phyloP scores from a whole-genome alignment of 495 filamentous ascomycete species.

The Trichoderma parareesei region DNA sequence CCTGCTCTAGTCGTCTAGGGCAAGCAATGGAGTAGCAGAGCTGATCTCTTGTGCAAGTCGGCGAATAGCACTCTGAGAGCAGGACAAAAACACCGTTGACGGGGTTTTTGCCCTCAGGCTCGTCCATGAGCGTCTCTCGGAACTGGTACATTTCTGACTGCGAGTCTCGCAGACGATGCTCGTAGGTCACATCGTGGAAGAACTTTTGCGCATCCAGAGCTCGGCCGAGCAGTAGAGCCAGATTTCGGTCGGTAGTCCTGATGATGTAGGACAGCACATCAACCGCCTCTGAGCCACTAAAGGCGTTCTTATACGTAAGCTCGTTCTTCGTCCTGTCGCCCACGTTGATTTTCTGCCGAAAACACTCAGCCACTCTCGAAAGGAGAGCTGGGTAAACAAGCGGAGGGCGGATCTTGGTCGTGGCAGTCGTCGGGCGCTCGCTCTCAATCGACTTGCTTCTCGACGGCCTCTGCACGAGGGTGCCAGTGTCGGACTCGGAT shows the following conservation, averaged over 20 bases:
- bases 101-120: slow-evolving; percentile 58
- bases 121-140: slow-evolving; percentile 83
- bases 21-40: slow-evolving; percentile 99
- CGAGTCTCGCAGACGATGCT: slow-evolving; percentile 89
- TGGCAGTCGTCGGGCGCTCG: slow-evolving; percentile 39
- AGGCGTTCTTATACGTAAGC: slow-evolving; percentile 92
- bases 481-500: slow-evolving; percentile 29
- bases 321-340: slow-evolving; percentile 93
- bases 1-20: slow-evolving; percentile 88
- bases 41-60: slow-evolving; percentile 88
- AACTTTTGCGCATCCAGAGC: slow-evolving; percentile 98
- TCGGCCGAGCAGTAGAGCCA: slow-evolving; percentile 87
- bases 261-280: slow-evolving; percentile 92
- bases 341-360: slow-evolving; percentile 73
- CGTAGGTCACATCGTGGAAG: slow-evolving; percentile 98
- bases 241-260: slow-evolving; percentile 89
- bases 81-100: slow-evolving; percentile 97
- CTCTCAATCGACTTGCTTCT: slow-evolving; percentile 39
- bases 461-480: slow-evolving; percentile 33
- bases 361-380: slow-evolving; percentile 82
- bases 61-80: slow-evolving; percentile 94
- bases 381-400: slow-evolving; percentile 90
- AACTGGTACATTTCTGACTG: slow-evolving; percentile 92
- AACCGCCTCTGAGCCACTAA: slow-evolving; percentile 89
- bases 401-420: slow-evolving; percentile 50